Conservation (phyloP, 768 basidiomycete genomes). For the Fomitopsis serialis region DNA sequence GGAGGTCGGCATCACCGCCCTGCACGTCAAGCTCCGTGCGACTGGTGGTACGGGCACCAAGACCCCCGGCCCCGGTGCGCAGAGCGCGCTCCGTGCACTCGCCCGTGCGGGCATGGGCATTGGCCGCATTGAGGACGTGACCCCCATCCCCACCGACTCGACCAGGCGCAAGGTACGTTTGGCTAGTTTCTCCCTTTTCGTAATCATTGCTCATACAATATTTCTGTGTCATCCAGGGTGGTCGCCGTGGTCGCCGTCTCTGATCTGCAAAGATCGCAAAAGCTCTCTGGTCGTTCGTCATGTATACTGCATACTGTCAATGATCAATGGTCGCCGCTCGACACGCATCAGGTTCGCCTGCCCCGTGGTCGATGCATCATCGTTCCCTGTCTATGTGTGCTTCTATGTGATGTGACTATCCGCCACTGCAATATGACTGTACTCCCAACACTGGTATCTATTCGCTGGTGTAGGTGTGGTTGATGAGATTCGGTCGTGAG, state of each 20-base stretch:
- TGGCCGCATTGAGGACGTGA: conserved; percentile 97
- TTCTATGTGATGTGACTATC: not conserved
- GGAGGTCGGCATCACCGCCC: conserved; percentile 96
- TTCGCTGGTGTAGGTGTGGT: too few relatives aligned
- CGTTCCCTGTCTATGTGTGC: conserved; percentile 6
- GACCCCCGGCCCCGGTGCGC: conserved; percentile 97
- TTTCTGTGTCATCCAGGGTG: conserved; percentile 57
- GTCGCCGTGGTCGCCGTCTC: conserved; percentile 98
- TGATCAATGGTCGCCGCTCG: conserved; percentile 74
- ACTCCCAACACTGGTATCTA: too few relatives aligned
- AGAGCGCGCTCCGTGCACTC: conserved; percentile 95
- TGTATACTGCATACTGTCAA: conserved; percentile 34
- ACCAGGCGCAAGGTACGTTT: conserved; percentile 90
- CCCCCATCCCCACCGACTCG: conserved; percentile 94
- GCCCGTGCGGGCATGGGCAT: conserved; percentile 98
- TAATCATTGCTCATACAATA: not conserved
- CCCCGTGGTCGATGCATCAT: conserved; percentile 62
- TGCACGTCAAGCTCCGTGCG: conserved; percentile 98
- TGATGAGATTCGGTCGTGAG: too few relatives aligned
- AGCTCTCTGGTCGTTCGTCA: conserved; percentile 24
- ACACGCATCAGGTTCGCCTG: conserved; percentile 81
- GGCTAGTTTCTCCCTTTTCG: not conserved
- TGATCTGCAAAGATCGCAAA: conserved; percentile 29
- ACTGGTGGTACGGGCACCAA: conserved; percentile 99
- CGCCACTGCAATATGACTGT: not conserved